Evolutionary conservation across 345 rosid genomes (phyloP).

Genomic region (Bretschneidera sinensis): DNA sequence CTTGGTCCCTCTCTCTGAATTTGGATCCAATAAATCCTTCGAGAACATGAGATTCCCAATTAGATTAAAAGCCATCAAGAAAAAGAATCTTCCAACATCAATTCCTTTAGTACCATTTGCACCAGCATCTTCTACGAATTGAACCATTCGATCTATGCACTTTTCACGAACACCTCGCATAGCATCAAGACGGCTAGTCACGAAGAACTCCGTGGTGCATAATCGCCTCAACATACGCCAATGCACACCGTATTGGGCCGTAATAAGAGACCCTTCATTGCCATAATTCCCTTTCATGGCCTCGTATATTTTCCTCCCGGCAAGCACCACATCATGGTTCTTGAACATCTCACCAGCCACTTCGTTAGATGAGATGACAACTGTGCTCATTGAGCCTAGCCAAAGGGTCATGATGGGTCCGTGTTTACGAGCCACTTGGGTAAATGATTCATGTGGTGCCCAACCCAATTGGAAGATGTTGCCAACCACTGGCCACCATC

Average conservation of each 20-base stretch:
- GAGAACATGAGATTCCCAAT: constrained; percentile 72
- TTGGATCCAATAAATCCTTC: constrained; percentile 53
- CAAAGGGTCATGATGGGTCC: constrained; percentile 78
- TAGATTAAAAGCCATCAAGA: constrained; percentile 67
- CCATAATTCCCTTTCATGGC: constrained; percentile 60
- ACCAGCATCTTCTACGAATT: constrained; percentile 38
- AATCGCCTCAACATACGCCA: constrained; percentile 76
- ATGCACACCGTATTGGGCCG: constrained; percentile 68
- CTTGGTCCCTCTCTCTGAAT: constrained; percentile 49
- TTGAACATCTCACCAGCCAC: constrained; percentile 72
- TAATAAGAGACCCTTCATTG: constrained; percentile 58
- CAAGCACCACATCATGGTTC: constrained; percentile 61
- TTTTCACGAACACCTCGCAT: constrained; percentile 35
- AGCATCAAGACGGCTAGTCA: constrained; percentile 53
- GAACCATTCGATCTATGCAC: constrained; percentile 55
- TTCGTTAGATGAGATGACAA: constrained; percentile 63
- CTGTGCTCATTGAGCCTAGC: constrained; percentile 68
- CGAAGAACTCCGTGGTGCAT: constrained; percentile 62
- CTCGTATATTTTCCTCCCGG: constrained; percentile 78
- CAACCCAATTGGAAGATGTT: constrained; percentile 57
- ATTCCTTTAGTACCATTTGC: constrained; percentile 34
- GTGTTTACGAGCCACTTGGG: constrained; percentile 37
- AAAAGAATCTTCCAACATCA: constrained; percentile 58
- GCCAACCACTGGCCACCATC: constrained; percentile 58
- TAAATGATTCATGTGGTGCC: constrained; percentile 51